phyloP scores from a whole-genome alignment of 768 basidiomycete genomes.

The Naganishia antarctica region DNA sequence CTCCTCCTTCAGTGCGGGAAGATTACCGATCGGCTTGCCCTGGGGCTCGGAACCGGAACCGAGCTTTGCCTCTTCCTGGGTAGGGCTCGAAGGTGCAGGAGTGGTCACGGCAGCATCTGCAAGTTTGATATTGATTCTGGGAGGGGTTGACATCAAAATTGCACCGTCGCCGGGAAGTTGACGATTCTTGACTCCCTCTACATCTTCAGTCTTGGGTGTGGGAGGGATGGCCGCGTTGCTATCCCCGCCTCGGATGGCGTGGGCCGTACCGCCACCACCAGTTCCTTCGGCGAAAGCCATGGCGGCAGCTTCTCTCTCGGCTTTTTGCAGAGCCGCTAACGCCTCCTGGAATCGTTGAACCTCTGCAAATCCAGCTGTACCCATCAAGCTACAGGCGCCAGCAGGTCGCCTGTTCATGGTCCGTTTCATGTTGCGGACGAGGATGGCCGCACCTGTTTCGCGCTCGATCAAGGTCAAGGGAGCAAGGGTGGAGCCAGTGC shows the following conservation, averaged over 20 bases:
- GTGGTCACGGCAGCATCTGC: constrained; percentile 12
- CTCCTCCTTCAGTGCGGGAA: constrained; percentile 16
- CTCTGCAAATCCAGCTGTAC: constrained; percentile 9
- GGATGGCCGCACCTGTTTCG: constrained; percentile 24
- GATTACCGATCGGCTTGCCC: not conserved
- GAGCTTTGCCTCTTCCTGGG: constrained; percentile 10
- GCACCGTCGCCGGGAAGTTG: not conserved
- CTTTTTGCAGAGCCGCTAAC: constrained; percentile 11
- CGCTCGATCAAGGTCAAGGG: constrained; percentile 29
- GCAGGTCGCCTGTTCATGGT: constrained; percentile 17
- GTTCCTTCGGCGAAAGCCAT: constrained; percentile 1
- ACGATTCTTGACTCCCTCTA: constrained; percentile 12
- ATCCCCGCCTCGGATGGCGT: constrained; percentile 9
- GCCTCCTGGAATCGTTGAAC: constrained; percentile 21
- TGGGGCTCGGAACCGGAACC: not conserved
- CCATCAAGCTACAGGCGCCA: not conserved
- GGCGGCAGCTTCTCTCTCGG: not conserved
- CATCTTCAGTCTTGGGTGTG: constrained; percentile 18
- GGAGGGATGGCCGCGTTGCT: constrained; percentile 24
- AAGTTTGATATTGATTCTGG: constrained; percentile 1
- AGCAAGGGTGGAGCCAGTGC: constrained; percentile 3
- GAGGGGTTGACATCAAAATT: not conserved
- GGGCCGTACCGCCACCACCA: constrained; percentile 1
- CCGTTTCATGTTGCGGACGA: constrained; percentile 26
- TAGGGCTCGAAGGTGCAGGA: constrained; percentile 6